These are phyloP conservation scores for Mortierella polycephala DNA, from an alignment of 371 early-diverging fungal genomes.

Conservation along the genomic window DNA sequence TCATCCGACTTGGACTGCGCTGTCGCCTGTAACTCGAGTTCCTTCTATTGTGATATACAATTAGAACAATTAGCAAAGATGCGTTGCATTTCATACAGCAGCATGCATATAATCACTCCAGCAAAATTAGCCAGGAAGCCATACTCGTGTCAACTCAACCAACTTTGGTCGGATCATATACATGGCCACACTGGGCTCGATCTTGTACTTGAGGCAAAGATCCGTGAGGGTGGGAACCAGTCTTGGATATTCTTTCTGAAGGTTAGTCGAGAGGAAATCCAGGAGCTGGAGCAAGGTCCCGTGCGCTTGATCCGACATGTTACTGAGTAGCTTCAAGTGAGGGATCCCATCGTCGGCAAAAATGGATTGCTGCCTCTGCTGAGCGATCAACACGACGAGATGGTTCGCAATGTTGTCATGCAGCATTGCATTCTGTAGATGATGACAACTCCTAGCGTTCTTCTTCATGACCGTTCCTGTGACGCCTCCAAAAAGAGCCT, in stretches of 20 bases:
- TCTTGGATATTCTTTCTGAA: conserved; percentile 68
- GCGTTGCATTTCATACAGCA: background rate
- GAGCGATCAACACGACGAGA: conserved; percentile 70
- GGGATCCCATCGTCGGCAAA: conserved; percentile 56
- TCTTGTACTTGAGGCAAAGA: conserved; percentile 66
- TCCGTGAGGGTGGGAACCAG: conserved; percentile 69
- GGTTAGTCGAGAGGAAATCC: conserved; percentile 70
- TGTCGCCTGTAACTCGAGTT: conserved; percentile 9
- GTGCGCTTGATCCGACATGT: conserved; percentile 69
- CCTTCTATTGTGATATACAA: conserved; percentile 1
- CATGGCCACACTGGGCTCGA: conserved; percentile 83
- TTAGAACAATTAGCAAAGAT: background rate
- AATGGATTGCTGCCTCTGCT: conserved; percentile 58
- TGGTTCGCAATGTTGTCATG: conserved; percentile 65
- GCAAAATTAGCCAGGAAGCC: no score
- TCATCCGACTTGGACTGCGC: conserved; percentile 5
- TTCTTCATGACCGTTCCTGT: conserved; percentile 61
- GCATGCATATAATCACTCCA: background rate
- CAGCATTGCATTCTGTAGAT: conserved; percentile 70
- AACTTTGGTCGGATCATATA: conserved; percentile 77
- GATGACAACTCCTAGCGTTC: conserved; percentile 62
- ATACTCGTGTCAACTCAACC: conserved; percentile 30
- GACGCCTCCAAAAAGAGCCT: conserved; percentile 62
- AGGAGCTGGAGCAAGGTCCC: conserved; percentile 70
- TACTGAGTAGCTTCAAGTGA: conserved; percentile 65